Percentiles rank a stretch among this genome's conserved stretches.
These are phyloP conservation scores for Hyphopichia burtonii DNA, from an alignment of 1,139 yeast genomes.

Conservation along the genomic window DNA sequence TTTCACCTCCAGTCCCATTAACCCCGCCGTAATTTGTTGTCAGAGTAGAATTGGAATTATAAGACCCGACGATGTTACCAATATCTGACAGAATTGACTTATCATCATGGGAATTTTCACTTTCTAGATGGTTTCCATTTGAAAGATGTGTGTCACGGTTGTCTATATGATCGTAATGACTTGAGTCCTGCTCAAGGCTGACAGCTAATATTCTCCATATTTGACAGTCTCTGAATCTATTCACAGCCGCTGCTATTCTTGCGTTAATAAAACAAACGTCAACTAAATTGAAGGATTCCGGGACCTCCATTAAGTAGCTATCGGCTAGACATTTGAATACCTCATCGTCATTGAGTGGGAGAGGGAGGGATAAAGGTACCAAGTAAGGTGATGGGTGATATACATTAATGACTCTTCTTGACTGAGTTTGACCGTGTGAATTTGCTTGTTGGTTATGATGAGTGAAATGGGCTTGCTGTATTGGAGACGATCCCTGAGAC, in stretches of 20 bases:
- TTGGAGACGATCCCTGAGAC: conserved; percentile 16
- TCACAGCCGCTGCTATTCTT: conserved; percentile 53
- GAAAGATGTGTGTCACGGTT: conserved; percentile 1
- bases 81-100: conserved; percentile 41
- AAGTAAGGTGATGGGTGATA: conserved; percentile 41
- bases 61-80: conserved; percentile 45
- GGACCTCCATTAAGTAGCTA: conserved; percentile 41
- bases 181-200: conserved; percentile 47
- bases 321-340: conserved; percentile 43
- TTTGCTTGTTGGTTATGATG: conserved; percentile 1
- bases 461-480: conserved; percentile 1
- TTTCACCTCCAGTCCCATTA: conserved; percentile 7
- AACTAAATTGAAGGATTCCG: conserved; percentile 48
- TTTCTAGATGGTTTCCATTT: background rate
- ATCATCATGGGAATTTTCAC: conserved; percentile 12
- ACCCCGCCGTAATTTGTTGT: conserved; percentile 38
- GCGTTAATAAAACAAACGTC: conserved; percentile 64
- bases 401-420: conserved; percentile 14
- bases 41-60: conserved; percentile 45
- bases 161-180: conserved; percentile 2
- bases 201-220: conserved; percentile 68
- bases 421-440: conserved; percentile 11
- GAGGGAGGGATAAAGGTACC: conserved; percentile 44
- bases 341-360: conserved; percentile 41
- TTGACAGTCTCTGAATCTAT: conserved; percentile 58